phyloP scores from a whole-genome alignment of 2,329 filamentous ascomycete species.

The Endothia cerciana region DNA sequence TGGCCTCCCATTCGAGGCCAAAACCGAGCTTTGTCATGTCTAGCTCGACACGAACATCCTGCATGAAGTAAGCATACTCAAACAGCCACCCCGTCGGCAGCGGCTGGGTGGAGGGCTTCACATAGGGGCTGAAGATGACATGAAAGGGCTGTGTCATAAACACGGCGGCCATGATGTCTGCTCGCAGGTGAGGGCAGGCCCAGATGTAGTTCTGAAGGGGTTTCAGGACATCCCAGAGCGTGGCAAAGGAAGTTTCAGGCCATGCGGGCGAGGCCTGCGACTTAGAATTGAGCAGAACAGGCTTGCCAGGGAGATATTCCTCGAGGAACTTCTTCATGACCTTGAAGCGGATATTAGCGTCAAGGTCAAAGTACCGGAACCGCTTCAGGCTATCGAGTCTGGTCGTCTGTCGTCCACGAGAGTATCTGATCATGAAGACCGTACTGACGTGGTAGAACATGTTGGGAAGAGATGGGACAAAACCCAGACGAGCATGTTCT shows the following conservation, averaged over 20 bases:
- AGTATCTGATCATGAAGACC: conserved; percentile 15
- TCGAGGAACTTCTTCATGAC: conserved; percentile 32
- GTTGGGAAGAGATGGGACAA: conserved; percentile 8
- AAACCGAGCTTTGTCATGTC: conserved; percentile 45
- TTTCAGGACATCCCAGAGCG: conserved; percentile 34
- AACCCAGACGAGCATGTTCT: conserved; percentile 13
- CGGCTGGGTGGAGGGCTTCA: conserved; percentile 38
- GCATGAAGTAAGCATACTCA: conserved; percentile 42
- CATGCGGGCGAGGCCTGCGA: conserved; percentile 41
- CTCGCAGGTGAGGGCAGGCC: conserved; percentile 42
- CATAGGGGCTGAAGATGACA: conserved; percentile 44
- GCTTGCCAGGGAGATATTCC: conserved; percentile 29
- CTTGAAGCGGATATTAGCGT: conserved; percentile 32
- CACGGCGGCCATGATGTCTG: conserved; percentile 43
- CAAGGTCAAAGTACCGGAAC: conserved; percentile 33
- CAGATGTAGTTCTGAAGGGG: conserved; percentile 35
- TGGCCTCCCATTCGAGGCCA: conserved; percentile 35
- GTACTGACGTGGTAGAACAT: conserved; percentile 29
- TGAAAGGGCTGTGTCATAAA: conserved; percentile 44
- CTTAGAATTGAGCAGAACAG: conserved; percentile 35
- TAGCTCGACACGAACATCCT: conserved; percentile 44
- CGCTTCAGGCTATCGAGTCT: conserved; percentile 14
- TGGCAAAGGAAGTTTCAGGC: conserved; percentile 40
- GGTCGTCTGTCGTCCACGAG: conserved; percentile 11
- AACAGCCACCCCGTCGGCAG: conserved; percentile 42